Base-by-base conservation (phyloP, 2,329 filamentous ascomycete genomes). In the Aureobasidium subglaciale region DNA sequence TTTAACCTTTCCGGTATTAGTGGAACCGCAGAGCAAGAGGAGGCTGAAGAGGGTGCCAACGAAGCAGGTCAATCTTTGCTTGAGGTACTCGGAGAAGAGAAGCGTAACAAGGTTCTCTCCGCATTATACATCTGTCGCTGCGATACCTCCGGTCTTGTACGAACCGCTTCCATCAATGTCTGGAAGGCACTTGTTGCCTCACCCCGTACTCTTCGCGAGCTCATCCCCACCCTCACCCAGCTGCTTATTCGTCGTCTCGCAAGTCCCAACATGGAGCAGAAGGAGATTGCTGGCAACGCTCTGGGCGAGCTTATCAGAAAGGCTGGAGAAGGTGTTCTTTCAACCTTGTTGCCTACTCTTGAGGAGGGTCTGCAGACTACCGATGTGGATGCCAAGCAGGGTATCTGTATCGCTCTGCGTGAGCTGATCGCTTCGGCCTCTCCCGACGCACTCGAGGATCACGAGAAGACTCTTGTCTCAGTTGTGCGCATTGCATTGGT, bases 1-100 rank as follows among this genome's bases (percentile, higher is more conserved):
- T 99, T 99, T 81, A 99, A 96, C 69, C 86, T 99, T 58, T 96
- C 91, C 24, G 93, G 93, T 68, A 91, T 97, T 68, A 95, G 82
- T 64, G 88, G 84, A 56, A 90, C 86, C 63, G 77, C 79, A 5
- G 88, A 90, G 58, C 79, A 84, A 18, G 88, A 90, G 49, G 86
- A 89, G 50, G 87, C 90, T 57, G 87, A 93, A 62, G 87, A 93
- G 60, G 81, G 84, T 57, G 87, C 85, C 40, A 87, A 85, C 65
- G 91, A 97, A 73, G 90, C 93, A 29, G 89, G 92, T 8, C 86
- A 89, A 58, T 96, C 93, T n/a, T 79, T 99, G 50, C 84, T 95
- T 60, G 92, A 97, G 69, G 86, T 92, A 2, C 87, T 99, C 45
- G 95, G 93, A 62, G 90, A 95, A 68, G 93, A 97, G 69, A 95